These are phyloP conservation scores for Fusarium bulbicola DNA, from an alignment of 2,329 filamentous ascomycete genomes.

Conservation along the genomic window DNA sequence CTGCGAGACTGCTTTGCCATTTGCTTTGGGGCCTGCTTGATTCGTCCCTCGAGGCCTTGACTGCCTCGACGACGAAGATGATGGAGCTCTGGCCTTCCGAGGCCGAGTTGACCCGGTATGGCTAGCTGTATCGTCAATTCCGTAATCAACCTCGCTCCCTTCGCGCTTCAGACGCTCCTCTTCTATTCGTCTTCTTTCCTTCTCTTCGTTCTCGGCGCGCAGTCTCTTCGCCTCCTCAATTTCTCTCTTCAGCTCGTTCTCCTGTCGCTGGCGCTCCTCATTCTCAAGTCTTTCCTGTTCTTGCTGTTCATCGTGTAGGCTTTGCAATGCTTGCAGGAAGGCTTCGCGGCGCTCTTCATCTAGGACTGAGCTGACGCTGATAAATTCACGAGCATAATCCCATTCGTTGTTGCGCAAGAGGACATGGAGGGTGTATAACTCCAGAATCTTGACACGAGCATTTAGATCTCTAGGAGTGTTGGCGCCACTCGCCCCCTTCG, in stretches of 20 bases:
- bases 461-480: conserved; percentile 86
- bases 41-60: conserved; percentile 36
- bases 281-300: conserved; percentile 73
- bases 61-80: conserved; percentile 47
- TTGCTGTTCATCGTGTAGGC: conserved; percentile 83
- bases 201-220: conserved; percentile 67
- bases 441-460: conserved; percentile 88
- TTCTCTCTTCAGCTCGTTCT: conserved; percentile 65
- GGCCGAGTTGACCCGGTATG: conserved; percentile 48
- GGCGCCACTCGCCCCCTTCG: conserved; percentile 68
- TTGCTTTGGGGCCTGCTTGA: conserved; percentile 29
- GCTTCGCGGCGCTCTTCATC: conserved; percentile 92
- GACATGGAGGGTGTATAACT: conserved; percentile 94
- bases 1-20: conserved; percentile 41
- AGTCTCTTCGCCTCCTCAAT: conserved; percentile 65
- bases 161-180: conserved; percentile 61
- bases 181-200: conserved; percentile 61
- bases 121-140: conserved; percentile 66
- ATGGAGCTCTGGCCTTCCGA: conserved; percentile 44
- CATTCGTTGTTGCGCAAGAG: conserved; percentile 94
- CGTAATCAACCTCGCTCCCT: conserved; percentile 73
- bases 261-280: conserved; percentile 65
- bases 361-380: conserved; percentile 83
- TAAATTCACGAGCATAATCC: conserved; percentile 94
- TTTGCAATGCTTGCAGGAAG: conserved; percentile 86